Percentiles rank a stretch among this genome's conserved stretches.
phyloP scores from a whole-genome alignment of 2,329 filamentous ascomycete genomes.

The Cladophialophora yegresii region DNA sequence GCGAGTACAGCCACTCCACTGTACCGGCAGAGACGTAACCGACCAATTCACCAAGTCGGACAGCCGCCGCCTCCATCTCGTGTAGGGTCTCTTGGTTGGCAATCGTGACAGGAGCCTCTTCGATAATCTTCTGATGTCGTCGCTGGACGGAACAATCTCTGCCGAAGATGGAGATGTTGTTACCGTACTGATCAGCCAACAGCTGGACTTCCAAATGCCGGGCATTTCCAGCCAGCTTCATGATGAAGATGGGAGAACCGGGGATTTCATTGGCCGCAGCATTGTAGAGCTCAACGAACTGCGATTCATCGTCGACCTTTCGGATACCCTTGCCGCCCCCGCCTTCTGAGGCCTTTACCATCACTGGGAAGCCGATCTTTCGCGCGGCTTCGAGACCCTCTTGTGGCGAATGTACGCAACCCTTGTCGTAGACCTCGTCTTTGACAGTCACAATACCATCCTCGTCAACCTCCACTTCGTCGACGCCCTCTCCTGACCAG shows the following conservation, averaged over 20 bases:
- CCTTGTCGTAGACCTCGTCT: conserved; percentile 81
- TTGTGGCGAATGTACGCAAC: conserved; percentile 85
- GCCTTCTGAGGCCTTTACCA: conserved; percentile 99
- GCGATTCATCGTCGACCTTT: conserved; percentile 82
- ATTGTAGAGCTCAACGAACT: conserved; percentile 86
- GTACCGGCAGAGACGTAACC: conserved; percentile 98
- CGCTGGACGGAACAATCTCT: conserved; percentile 98
- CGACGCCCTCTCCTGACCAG: conserved; percentile 96
- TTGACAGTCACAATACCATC: conserved; percentile 89
- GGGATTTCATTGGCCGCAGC: conserved; percentile 96
- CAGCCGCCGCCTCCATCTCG: conserved; percentile 94
- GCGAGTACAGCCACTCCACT: conserved; percentile 98
- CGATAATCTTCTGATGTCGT: conserved; percentile 99
- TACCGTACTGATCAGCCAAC: conserved; percentile 97
- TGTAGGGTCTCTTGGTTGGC: conserved; percentile 87
- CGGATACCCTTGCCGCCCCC: conserved; percentile 99
- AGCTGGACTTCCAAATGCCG: conserved; percentile 97
- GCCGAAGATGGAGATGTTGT: conserved; percentile 98
- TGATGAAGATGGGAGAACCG: conserved; percentile 98
- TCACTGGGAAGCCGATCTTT: conserved; percentile 96
- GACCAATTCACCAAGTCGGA: conserved; percentile 88
- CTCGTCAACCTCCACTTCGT: conserved; percentile 74
- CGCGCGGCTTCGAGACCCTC: conserved; percentile 85
- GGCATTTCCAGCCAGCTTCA: conserved; percentile 97
- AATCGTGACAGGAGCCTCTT: conserved; percentile 96